Evolutionary conservation across 2,329 filamentous ascomycete genomes (phyloP).

Genomic region (Penicillium nordicum): DNA sequence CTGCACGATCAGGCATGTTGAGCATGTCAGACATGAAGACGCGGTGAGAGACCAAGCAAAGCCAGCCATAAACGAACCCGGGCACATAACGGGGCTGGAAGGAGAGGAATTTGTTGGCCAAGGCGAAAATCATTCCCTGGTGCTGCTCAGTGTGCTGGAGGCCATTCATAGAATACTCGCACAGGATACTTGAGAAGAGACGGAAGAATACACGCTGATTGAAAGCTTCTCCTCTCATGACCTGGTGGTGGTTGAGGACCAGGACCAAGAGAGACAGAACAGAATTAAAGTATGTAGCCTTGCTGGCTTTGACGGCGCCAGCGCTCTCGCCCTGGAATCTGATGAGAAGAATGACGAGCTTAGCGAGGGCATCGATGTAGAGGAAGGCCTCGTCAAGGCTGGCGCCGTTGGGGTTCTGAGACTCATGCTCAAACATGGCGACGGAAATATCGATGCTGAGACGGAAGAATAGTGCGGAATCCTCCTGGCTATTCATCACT

Average conservation of each 20-base stretch:
- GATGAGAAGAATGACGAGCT: slow-evolving; percentile 72
- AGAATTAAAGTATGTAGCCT: slow-evolving; percentile 70
- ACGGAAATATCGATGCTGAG: slow-evolving; percentile 77
- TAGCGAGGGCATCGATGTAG: slow-evolving; percentile 76
- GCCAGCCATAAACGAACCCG: slow-evolving; percentile 81
- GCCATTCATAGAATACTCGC: slow-evolving; percentile 62
- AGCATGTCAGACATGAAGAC: slow-evolving; percentile 78
- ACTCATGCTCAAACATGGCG: slow-evolving; percentile 70
- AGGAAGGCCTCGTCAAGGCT: slow-evolving; percentile 59
- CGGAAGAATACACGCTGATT: slow-evolving; percentile 90
- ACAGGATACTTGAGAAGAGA: slow-evolving; percentile 78
- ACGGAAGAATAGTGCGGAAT: slow-evolving; percentile 75
- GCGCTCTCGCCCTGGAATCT: slow-evolving; percentile 64
- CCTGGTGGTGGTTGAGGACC: slow-evolving; percentile 80
- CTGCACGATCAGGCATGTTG: slow-evolving; percentile 61
- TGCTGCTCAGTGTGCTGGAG: slow-evolving; percentile 60
- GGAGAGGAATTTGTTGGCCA: slow-evolving; percentile 68
- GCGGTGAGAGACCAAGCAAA: slow-evolving; percentile 77
- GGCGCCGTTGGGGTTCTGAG: slow-evolving; percentile 55
- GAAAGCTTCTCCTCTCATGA: slow-evolving; percentile 74
- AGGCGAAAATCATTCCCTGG: slow-evolving; percentile 65
- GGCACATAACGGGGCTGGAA: slow-evolving; percentile 75
- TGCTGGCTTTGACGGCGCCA: slow-evolving; percentile 58
- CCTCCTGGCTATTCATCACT: slow-evolving; percentile 70
- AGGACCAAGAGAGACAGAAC: slow-evolving; percentile 74